A percentile compares a stretch with the other conserved stretches of the same genome.
Conservation (phyloP, 345 rosid genomes). For the Euphorbia peplus region DNA sequence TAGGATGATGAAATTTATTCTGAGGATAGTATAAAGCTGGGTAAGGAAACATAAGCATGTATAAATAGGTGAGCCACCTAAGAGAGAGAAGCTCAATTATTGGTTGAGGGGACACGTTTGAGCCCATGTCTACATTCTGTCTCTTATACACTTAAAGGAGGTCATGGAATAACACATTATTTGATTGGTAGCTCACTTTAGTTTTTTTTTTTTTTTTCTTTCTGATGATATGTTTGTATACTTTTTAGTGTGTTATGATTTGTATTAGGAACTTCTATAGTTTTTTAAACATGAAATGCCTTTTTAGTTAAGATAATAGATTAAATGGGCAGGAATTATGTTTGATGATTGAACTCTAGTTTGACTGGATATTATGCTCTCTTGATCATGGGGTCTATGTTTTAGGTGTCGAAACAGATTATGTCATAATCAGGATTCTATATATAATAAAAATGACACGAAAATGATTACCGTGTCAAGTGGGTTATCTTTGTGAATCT, state of each 20-base stretch:
- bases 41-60: conserved; percentile 12
- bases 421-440: too few relatives aligned
- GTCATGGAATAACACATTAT: not conserved
- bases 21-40: conserved; percentile 2
- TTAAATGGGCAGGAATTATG: not conserved
- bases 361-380: too few relatives aligned
- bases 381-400: too few relatives aligned
- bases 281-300: not conserved
- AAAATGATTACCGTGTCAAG: too few relatives aligned
- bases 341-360: not conserved
- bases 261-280: not conserved
- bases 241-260: not conserved
- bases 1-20: not conserved
- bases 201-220: not conserved
- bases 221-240: not conserved
- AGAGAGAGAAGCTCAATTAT: conserved; percentile 25
- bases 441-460: too few relatives aligned
- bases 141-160: not conserved
- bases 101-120: conserved; percentile 16
- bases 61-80: not conserved
- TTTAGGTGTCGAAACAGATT: too few relatives aligned
- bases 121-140: conserved; percentile 20
- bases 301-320: not conserved
- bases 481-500: too few relatives aligned
- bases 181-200: not conserved